phyloP scores from a whole-genome alignment of 2,329 filamentous ascomycete genomes.

The Leptographium flavum region DNA sequence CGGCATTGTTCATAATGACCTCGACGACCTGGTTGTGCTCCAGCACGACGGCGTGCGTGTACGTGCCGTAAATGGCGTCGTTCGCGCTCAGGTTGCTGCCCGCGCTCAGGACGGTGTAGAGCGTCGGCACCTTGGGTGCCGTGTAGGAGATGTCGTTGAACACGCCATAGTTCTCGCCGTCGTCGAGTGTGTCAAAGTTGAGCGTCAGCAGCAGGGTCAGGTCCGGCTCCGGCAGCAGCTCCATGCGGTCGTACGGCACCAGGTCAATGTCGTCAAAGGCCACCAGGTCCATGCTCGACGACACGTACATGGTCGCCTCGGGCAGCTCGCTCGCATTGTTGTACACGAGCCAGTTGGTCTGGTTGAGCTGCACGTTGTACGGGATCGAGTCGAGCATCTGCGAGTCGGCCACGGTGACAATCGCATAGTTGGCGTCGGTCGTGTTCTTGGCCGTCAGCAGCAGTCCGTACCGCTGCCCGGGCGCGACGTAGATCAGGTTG shows the following conservation, averaged over 20 bases:
- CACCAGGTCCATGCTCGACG: constrained; percentile 36
- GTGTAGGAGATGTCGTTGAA: constrained; percentile 70
- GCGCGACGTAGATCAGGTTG: constrained; percentile 34
- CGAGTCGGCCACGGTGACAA: constrained; percentile 32
- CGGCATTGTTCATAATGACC: constrained; percentile 61
- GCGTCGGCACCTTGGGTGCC: constrained; percentile 58
- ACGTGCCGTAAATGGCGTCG: constrained; percentile 48
- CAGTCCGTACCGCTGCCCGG: constrained; percentile 45
- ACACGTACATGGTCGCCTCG: constrained; percentile 4
- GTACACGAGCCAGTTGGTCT: too few relatives aligned
- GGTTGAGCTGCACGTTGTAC: constrained; percentile 45
- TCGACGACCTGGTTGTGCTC: constrained; percentile 55
- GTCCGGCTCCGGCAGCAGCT: constrained; percentile 46
- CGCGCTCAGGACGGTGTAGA: constrained; percentile 58
- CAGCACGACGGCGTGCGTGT: constrained; percentile 54
- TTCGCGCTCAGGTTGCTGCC: constrained; percentile 42
- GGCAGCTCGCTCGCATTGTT: constrained; percentile 52
- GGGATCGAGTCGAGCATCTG: constrained; percentile 56
- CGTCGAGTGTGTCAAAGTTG: constrained; percentile 36
- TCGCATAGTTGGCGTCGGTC: constrained; percentile 48
- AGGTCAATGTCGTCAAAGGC: constrained; percentile 63
- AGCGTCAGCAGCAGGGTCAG: constrained; percentile 45
- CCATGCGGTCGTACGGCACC: constrained; percentile 51
- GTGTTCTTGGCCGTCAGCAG: constrained; percentile 49
- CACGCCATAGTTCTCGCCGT: constrained; percentile 35